Percentiles rank a stretch among this genome's conserved stretches.
These are phyloP conservation scores for Boletellus sp. DNA, from an alignment of 768 basidiomycete genomes.

Conservation along the genomic window DNA sequence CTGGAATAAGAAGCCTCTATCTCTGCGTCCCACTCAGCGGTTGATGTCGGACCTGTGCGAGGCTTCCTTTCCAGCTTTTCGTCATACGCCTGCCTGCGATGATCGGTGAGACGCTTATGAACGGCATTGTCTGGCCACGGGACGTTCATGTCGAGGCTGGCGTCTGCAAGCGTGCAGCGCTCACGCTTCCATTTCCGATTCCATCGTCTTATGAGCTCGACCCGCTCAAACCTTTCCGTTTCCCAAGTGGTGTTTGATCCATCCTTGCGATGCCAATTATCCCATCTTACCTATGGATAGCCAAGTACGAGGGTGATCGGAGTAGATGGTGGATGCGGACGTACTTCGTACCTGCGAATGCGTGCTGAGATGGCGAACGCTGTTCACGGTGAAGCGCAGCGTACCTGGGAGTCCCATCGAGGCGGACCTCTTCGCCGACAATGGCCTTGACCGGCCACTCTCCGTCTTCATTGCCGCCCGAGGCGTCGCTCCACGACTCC, in stretches of 20 bases:
- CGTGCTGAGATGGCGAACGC: conserved; percentile 1
- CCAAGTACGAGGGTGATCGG: not conserved
- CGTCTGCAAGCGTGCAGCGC: conserved; percentile 28
- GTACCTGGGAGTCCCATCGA: conserved; percentile 29
- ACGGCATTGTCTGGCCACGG: conserved; percentile 40
- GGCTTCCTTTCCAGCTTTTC: conserved; percentile 37
- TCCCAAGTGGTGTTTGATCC: conserved; percentile 57
- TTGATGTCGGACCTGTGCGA: conserved; percentile 3
- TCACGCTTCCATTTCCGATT: conserved; percentile 28
- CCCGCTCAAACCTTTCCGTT: conserved; percentile 19
- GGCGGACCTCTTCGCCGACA: conserved; percentile 31
- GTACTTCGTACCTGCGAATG: conserved; percentile 31
- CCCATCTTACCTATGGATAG: conserved; percentile 48
- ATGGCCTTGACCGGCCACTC: conserved; percentile 30
- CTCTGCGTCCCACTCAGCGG: conserved; percentile 26
- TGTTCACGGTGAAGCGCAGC: not conserved
- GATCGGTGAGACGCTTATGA: conserved; percentile 40
- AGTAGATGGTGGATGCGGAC: not conserved
- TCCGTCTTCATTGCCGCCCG: conserved; percentile 28
- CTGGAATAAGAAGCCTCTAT: conserved; percentile 18
- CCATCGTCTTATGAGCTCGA: conserved; percentile 32
- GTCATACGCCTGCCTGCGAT: conserved; percentile 42
- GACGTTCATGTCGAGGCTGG: conserved; percentile 38
- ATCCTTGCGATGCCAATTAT: conserved; percentile 47
- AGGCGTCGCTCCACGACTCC: conserved; percentile 32